Evolutionary conservation across 495 filamentous ascomycete genomes (phyloP).

Genomic region (Cenococcum geophilum): DNA sequence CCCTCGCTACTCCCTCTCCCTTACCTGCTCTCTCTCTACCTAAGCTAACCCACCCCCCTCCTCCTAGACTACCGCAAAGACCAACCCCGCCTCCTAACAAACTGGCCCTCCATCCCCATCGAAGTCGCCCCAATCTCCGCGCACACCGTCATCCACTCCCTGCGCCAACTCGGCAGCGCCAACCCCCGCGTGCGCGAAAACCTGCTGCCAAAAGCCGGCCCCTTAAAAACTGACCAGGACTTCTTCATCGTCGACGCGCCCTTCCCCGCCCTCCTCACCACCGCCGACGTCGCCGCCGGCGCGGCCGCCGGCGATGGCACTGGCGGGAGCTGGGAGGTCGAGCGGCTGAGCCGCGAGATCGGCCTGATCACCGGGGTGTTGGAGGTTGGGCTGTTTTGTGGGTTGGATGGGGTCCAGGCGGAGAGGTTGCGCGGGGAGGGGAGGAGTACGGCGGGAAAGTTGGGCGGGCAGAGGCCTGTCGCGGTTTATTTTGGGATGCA

Average conservation of each 20-base stretch:
- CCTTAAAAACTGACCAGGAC: constrained; percentile 85
- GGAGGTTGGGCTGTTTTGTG: constrained; percentile 86
- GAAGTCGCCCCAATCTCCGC: constrained; percentile 84
- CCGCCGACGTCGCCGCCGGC: constrained; percentile 47
- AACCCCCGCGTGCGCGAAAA: constrained; percentile 64
- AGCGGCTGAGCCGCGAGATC: constrained; percentile 60
- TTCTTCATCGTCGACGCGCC: constrained; percentile 92
- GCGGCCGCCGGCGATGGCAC: constrained; percentile 41
- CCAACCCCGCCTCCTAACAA: constrained; percentile 65
- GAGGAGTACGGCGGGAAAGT: constrained; percentile 31
- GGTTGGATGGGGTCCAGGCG: constrained; percentile 64
- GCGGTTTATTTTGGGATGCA: constrained; percentile 93
- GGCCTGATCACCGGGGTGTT: constrained; percentile 81
- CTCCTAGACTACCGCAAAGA: constrained; percentile 92
- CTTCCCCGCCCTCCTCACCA: constrained; percentile 63
- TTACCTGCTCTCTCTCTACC: no score
- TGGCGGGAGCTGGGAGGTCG: constrained; percentile 60
- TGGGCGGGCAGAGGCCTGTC: constrained; percentile 80
- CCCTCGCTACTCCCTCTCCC: no score
- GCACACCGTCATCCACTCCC: constrained; percentile 58
- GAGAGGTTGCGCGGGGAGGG: constrained; percentile 47
- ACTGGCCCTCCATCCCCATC: constrained; percentile 81
- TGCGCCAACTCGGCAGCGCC: constrained; percentile 63
- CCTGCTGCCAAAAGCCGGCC: constrained; percentile 63
- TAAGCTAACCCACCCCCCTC: no score